Percentiles rank a stretch among this genome's conserved stretches.
Conservation (phyloP, 2,329 filamentous ascomycete genomes). For the Diaporthe vaccinii region DNA sequence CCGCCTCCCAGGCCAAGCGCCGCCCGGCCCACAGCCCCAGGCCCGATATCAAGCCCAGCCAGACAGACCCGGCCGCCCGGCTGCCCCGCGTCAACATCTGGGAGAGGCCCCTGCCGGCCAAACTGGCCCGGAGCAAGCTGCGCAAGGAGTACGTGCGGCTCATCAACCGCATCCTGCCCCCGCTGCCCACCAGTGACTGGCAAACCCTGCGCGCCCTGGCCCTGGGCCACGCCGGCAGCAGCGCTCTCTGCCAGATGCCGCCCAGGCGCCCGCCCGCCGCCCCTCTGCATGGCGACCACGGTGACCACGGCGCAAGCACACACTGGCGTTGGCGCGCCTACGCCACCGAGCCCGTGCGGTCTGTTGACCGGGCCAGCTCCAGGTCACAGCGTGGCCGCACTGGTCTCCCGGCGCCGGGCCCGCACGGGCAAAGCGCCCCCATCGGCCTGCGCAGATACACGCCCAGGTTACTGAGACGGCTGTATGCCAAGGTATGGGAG, state of each 20-base stretch:
- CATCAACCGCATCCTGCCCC: conserved; percentile 65
- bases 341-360: conserved; percentile 54
- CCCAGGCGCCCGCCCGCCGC: conserved; percentile 51
- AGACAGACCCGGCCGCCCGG: conserved; percentile 50
- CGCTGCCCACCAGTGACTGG: conserved; percentile 68
- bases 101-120: conserved; percentile 59
- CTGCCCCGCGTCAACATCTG: conserved; percentile 63
- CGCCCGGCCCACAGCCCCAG: conserved; percentile 49
- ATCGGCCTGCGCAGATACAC: conserved; percentile 53
- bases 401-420: conserved; percentile 53
- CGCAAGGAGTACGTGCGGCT: conserved; percentile 62
- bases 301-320: not conserved
- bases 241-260: conserved; percentile 55
- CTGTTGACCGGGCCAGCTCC: conserved; percentile 54
- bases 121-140: conserved; percentile 57
- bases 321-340: conserved; percentile 60
- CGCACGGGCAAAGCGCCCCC: conserved; percentile 49
- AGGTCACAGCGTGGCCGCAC: conserved; percentile 53
- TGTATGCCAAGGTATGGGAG: conserved; percentile 62
- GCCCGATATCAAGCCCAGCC: conserved; percentile 48
- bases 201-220: conserved; percentile 64
- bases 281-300: conserved; percentile 4
- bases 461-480: conserved; percentile 59
- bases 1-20: conserved; percentile 55
- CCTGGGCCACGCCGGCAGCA: conserved; percentile 53